Percentiles rank a stretch among this genome's conserved stretches.
Evolutionary conservation across 805 yeast species (phyloP).

Genomic region (Barnettozyma vustinii): DNA sequence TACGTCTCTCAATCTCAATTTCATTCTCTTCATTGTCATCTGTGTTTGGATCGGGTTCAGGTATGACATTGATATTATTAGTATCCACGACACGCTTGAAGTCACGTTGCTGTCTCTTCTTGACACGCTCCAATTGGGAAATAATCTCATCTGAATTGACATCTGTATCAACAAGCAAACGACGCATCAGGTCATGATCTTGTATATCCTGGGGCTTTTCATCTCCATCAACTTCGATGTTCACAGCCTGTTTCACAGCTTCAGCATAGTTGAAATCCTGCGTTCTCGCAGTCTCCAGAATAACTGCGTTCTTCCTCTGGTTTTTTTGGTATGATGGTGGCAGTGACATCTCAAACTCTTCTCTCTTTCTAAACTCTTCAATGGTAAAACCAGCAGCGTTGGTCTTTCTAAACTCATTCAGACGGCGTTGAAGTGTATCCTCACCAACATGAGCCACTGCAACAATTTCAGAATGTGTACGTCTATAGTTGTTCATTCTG

Average conservation of each 20-base stretch:
- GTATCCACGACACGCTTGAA: constrained; percentile 14
- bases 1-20: constrained; percentile 7
- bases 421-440: constrained; percentile 83
- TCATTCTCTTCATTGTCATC: constrained; percentile 10
- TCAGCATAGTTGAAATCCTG: constrained; percentile 3
- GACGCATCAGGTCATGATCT: constrained; percentile 15
- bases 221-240: not conserved
- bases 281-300: not conserved
- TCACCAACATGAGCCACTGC: constrained; percentile 95
- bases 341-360: constrained; percentile 33
- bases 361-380: constrained; percentile 59
- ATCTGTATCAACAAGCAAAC: constrained; percentile 13
- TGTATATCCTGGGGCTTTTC: constrained; percentile 24
- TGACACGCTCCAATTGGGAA: constrained; percentile 26
- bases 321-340: constrained; percentile 83
- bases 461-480: constrained; percentile 90
- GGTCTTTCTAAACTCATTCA: constrained; percentile 82
- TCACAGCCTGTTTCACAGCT: constrained; percentile 2
- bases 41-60: constrained; percentile 4
- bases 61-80: constrained; percentile 21
- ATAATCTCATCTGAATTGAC: constrained; percentile 22
- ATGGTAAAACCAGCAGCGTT: constrained; percentile 70
- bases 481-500: constrained; percentile 89
- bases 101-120: constrained; percentile 21
- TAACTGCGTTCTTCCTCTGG: constrained; percentile 30